A percentile compares a stretch with the other conserved stretches of the same genome.
Evolutionary conservation across 768 basidiomycete genomes (phyloP).

Genomic region (Chlorophyllum brunneum): DNA sequence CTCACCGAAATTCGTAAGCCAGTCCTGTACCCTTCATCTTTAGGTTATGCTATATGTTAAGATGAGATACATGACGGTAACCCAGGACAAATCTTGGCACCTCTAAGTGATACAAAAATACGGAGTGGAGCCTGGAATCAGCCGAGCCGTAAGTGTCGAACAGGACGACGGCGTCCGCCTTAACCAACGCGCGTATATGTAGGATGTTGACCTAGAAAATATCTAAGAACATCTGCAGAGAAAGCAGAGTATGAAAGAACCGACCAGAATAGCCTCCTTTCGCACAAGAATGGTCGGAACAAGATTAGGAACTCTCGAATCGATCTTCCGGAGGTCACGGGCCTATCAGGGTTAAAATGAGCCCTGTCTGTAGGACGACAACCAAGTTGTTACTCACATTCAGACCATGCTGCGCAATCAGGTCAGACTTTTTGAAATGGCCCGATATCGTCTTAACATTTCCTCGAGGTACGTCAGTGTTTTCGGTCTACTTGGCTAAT

Average conservation of each 20-base stretch:
- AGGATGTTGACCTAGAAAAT: slow-evolving; percentile 77
- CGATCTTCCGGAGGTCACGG: slow-evolving; percentile 95
- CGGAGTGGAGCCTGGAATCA: slow-evolving; percentile 82
- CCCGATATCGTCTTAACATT: slow-evolving; percentile 85
- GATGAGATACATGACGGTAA: slow-evolving; percentile 1
- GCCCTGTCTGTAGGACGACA: slow-evolving; percentile 7
- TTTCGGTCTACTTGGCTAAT: slow-evolving; percentile 17
- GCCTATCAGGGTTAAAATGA: slow-evolving; percentile 44
- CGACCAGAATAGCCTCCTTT: slow-evolving; percentile 81
- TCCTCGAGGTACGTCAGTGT: slow-evolving; percentile 40
- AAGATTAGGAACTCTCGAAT: slow-evolving; percentile 89
- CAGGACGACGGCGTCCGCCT: slow-evolving; percentile 85
- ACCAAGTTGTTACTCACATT: slow-evolving; percentile 58
- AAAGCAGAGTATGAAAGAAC: slow-evolving; percentile 23
- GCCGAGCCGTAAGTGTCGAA: slow-evolving; percentile 91
- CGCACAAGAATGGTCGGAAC: slow-evolving; percentile 92
- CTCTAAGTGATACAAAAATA: slow-evolving; percentile 85
- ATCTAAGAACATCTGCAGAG: slow-evolving; percentile 7
- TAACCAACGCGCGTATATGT: slow-evolving; percentile 92
- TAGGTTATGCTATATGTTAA: slow-evolving; percentile 65
- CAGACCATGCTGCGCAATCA: slow-evolving; percentile 82
- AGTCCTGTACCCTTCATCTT: slow-evolving; percentile 63
- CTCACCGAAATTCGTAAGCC: slow-evolving; percentile 87
- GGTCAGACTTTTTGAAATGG: slow-evolving; percentile 86
- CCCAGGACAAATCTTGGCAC: slow-evolving; percentile 30